Conservation (phyloP, 1,284 basidiomycete species). For the Serendipita sp. region DNA sequence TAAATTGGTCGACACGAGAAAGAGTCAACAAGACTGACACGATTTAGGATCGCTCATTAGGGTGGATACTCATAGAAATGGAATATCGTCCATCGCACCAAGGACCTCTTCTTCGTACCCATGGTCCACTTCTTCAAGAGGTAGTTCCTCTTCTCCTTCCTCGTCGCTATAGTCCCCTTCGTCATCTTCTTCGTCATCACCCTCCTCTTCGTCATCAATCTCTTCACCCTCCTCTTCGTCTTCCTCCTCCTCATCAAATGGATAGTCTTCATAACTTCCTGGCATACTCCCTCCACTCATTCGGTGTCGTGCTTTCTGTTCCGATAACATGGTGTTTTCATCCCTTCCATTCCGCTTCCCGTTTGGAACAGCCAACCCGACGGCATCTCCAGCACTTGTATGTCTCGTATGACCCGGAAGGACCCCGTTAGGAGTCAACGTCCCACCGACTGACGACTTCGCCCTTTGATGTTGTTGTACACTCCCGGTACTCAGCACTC, state of each 20-base stretch:
- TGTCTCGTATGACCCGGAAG: constrained; percentile 35
- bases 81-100: constrained; percentile 74
- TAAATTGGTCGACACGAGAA: not conserved
- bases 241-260: constrained; percentile 37
- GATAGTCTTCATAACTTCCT: constrained; percentile 13
- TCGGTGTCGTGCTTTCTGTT: constrained; percentile 8
- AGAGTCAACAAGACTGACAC: constrained; percentile 6
- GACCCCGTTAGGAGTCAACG: constrained; percentile 39
- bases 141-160: constrained; percentile 32
- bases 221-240: constrained; percentile 19
- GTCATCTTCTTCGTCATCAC: constrained; percentile 20
- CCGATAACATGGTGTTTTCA: constrained; percentile 17
- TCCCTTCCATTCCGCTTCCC: constrained; percentile 14
- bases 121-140: constrained; percentile 61
- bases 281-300: constrained; percentile 6
- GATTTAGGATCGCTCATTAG: constrained; percentile 2
- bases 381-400: constrained; percentile 8
- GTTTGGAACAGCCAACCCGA: constrained; percentile 8
- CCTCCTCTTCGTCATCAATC: constrained; percentile 21
- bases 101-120: constrained; percentile 39
- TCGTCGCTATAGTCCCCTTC: constrained; percentile 25
- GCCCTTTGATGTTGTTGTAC: constrained; percentile 34
- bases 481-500: constrained; percentile 14
- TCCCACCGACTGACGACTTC: constrained; percentile 58
- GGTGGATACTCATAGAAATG: constrained; percentile 32